These are phyloP conservation scores for Rhexocercosporidium sp. DNA, from an alignment of 2,329 filamentous ascomycete genomes.

Conservation along the genomic window DNA sequence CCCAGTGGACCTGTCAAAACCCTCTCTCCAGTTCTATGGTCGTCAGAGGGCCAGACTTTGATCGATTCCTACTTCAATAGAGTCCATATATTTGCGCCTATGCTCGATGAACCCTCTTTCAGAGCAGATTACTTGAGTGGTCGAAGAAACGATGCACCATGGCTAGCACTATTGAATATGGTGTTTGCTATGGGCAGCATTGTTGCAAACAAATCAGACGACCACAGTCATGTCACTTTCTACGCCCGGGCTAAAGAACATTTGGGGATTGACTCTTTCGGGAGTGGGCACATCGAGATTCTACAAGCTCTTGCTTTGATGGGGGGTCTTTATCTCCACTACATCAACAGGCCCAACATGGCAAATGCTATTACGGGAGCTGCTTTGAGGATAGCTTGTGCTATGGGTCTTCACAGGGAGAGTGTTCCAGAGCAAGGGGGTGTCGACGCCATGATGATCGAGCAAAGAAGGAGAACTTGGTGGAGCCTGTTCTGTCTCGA, in stretches of 20 bases:
- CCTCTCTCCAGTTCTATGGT: slow-evolving; percentile 54
- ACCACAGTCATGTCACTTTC: slow-evolving; percentile 71
- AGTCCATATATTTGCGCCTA: slow-evolving; percentile 73
- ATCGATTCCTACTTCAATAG: slow-evolving; percentile 79
- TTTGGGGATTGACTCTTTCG: slow-evolving; percentile 69
- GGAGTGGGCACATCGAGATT: slow-evolving; percentile 73
- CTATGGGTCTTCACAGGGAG: slow-evolving; percentile 74
- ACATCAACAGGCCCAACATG: slow-evolving; percentile 78
- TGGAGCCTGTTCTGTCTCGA: slow-evolving; percentile 78
- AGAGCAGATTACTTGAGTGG: slow-evolving; percentile 67
- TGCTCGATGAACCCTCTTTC: slow-evolving; percentile 75
- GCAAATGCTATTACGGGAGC: slow-evolving; percentile 75
- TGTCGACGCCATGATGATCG: slow-evolving; percentile 50
- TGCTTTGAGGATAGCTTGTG: slow-evolving; percentile 75
- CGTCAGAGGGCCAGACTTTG: slow-evolving; percentile 69
- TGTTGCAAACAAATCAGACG: slow-evolving; percentile 63
- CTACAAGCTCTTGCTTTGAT: slow-evolving; percentile 74
- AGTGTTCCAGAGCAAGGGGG: slow-evolving; percentile 43
- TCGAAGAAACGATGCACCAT: slow-evolving; percentile 68
- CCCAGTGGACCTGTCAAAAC: slow-evolving; percentile 44
- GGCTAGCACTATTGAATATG: slow-evolving; percentile 76
- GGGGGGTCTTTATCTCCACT: slow-evolving; percentile 79
- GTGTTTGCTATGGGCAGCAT: slow-evolving; percentile 79
- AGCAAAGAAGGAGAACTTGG: slow-evolving; percentile 72
- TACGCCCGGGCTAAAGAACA: slow-evolving; percentile 72